Conservation (phyloP, 164 flowering plant genomes). For the Amborella trichopoda region DNA sequence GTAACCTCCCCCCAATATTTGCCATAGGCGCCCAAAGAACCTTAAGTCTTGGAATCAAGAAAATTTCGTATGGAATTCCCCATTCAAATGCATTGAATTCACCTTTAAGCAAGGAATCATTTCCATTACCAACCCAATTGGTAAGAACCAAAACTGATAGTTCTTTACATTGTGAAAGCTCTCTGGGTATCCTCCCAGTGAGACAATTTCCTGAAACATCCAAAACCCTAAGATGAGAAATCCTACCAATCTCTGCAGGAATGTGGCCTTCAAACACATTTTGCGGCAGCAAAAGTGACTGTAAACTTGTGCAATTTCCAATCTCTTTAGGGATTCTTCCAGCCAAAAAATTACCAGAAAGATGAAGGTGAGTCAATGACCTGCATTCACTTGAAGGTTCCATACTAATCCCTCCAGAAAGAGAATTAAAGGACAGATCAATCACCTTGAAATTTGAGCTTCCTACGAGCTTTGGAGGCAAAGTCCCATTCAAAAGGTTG, state of each 20-base stretch:
- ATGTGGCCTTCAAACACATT: slow-evolving; percentile 49
- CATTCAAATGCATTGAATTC: slow-evolving; percentile 62
- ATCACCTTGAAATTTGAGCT: slow-evolving; percentile 16
- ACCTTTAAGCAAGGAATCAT: slow-evolving; percentile 11
- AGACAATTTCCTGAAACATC: slow-evolving; percentile 72
- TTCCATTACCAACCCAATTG: slow-evolving; percentile 18
- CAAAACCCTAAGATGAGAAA: slow-evolving; percentile 40
- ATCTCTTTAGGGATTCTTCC: slow-evolving; percentile 38
- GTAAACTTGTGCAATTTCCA: slow-evolving; percentile 42
- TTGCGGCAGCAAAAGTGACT: slow-evolving; percentile 37
- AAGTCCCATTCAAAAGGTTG: slow-evolving; percentile 1
- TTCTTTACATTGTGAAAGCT: slow-evolving; percentile 37
- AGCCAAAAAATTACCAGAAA: slow-evolving; percentile 37
- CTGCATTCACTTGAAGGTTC: slow-evolving; percentile 18
- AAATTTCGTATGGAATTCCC: slow-evolving; percentile 33
- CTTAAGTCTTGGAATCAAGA: slow-evolving; percentile 34
- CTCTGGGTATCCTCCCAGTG: slow-evolving; percentile 39
- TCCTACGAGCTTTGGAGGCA: slow-evolving; percentile 33
- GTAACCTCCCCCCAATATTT: slow-evolving; percentile 46
- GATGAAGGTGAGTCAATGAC: slow-evolving; percentile 29
- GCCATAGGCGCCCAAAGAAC: slow-evolving; percentile 74
- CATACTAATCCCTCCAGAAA: slow-evolving; percentile 27
- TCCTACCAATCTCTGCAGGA: slow-evolving; percentile 41
- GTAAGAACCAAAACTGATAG: slow-evolving; percentile 41
- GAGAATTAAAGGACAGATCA: slow-evolving; percentile 46